These are phyloP conservation scores for Botryotinia convoluta DNA, from an alignment of 2,329 filamentous ascomycete species.

Conservation along the genomic window DNA sequence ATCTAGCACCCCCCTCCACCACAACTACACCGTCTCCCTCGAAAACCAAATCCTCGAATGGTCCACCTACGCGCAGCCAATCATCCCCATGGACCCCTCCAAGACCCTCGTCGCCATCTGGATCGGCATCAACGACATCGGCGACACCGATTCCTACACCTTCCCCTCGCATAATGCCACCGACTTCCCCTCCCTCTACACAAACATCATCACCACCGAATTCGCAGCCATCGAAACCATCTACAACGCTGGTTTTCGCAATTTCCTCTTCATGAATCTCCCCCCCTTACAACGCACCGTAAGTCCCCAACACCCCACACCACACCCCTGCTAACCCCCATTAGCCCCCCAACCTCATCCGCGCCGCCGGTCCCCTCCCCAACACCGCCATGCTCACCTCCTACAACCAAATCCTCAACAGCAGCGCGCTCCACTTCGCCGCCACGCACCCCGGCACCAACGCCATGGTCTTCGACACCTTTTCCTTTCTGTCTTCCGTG, in stretches of 20 bases:
- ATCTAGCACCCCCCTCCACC: slow-evolving; percentile 47
- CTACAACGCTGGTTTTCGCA: slow-evolving; percentile 44
- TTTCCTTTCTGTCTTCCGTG: slow-evolving; percentile 43
- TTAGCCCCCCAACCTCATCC: slow-evolving; percentile 34
- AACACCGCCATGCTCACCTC: slow-evolving; percentile 47
- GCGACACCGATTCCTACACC: slow-evolving; percentile 46
- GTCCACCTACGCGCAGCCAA: slow-evolving; percentile 41
- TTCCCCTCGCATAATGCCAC: slow-evolving; percentile 41
- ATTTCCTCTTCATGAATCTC: slow-evolving; percentile 51
- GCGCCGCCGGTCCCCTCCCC: slow-evolving; percentile 40
- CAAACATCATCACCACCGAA: slow-evolving; percentile 42
- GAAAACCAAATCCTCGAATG: slow-evolving; percentile 52
- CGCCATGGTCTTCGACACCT: slow-evolving; percentile 46
- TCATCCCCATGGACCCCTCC: slow-evolving; percentile 35
- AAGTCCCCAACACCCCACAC: neutral
- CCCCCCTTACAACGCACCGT: slow-evolving; percentile 49
- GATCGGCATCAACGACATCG: slow-evolving; percentile 58
- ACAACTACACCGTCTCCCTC: slow-evolving; percentile 49
- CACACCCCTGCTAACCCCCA: neutral
- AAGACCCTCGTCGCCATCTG: slow-evolving; percentile 49
- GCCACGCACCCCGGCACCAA: slow-evolving; percentile 37
- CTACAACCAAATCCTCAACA: slow-evolving; percentile 44
- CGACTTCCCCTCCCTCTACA: slow-evolving; percentile 47
- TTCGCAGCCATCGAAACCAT: slow-evolving; percentile 44
- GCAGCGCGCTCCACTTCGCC: slow-evolving; percentile 23